Percentiles rank a stretch among this genome's conserved stretches.
phyloP scores from a whole-genome alignment of 2,329 filamentous ascomycete species.

The Paracoccidioides brasiliensis region DNA sequence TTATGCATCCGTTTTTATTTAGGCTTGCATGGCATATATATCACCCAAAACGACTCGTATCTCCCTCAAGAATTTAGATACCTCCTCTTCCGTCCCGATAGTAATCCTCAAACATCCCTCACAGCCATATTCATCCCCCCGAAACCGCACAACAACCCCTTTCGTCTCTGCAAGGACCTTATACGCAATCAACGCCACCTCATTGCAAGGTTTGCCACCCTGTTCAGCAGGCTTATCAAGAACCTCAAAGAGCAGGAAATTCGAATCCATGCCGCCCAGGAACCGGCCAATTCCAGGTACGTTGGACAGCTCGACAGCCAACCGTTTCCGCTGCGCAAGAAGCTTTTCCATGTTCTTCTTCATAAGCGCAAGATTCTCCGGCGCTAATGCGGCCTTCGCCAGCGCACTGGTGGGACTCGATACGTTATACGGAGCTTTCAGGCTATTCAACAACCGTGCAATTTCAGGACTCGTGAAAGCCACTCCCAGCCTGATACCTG shows the following conservation, averaged over 20 bases:
- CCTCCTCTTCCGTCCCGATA: conserved; percentile 78
- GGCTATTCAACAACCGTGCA: conserved; percentile 68
- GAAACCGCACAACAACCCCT: conserved; percentile 85
- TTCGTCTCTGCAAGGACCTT: conserved; percentile 69
- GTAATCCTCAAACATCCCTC: conserved; percentile 81
- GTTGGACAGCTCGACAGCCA: conserved; percentile 59
- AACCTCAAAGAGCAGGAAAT: conserved; percentile 87
- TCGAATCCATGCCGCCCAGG: conserved; percentile 65
- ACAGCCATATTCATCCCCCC: conserved; percentile 86
- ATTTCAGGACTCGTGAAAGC: conserved; percentile 67
- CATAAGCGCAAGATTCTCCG: conserved; percentile 61
- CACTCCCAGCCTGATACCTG: conserved; percentile 78
- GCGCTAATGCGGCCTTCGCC: conserved; percentile 57
- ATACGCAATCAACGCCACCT: conserved; percentile 65
- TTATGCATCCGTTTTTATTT: neutral
- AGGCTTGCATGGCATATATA: conserved; percentile 26
- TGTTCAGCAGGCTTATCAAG: conserved; percentile 45
- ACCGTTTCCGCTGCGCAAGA: conserved; percentile 59
- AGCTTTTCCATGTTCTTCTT: conserved; percentile 54
- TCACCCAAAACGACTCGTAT: conserved; percentile 42
- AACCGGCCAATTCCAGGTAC: conserved; percentile 70
- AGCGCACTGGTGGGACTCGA: conserved; percentile 75
- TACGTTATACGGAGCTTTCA: conserved; percentile 96
- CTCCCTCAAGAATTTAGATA: conserved; percentile 62
- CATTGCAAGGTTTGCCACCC: conserved; percentile 63